phyloP scores from a whole-genome alignment of 768 basidiomycete species.

The Baorangia bicolor region DNA sequence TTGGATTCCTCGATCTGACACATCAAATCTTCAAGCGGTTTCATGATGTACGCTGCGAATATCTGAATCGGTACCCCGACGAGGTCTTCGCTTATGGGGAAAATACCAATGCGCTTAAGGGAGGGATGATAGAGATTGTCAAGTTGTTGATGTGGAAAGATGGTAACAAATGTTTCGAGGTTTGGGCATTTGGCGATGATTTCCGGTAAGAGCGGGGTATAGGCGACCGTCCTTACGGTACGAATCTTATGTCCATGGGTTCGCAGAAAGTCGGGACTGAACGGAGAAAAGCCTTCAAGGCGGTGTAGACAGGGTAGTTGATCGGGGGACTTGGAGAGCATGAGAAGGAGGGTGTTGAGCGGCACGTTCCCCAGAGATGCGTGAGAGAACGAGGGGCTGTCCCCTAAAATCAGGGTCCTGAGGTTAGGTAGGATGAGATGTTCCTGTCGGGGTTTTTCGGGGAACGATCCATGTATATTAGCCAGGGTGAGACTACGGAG shows the following conservation, averaged over 20 bases:
- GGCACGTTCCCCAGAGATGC: constrained; percentile 35
- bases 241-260: constrained; percentile 44
- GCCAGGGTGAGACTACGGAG: constrained; percentile 43
- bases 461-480: constrained; percentile 37
- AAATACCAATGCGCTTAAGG: constrained; percentile 43
- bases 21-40: constrained; percentile 40
- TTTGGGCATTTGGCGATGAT: constrained; percentile 41
- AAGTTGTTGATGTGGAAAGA: constrained; percentile 35
- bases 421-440: constrained; percentile 36
- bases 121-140: constrained; percentile 39
- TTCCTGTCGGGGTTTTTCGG: constrained; percentile 21
- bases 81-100: constrained; percentile 40
- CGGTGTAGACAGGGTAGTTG: constrained; percentile 41
- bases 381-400: constrained; percentile 33
- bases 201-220: constrained; percentile 35
- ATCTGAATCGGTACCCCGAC: constrained; percentile 38
- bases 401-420: constrained; percentile 42
- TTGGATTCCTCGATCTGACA: constrained; percentile 36
- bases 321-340: constrained; percentile 32
- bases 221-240: constrained; percentile 37
- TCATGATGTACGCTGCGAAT: constrained; percentile 40
- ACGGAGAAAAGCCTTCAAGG: constrained; percentile 44
- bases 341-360: constrained; percentile 42
- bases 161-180: constrained; percentile 41
- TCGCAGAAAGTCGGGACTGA: constrained; percentile 40